These are phyloP conservation scores for Cucurbita ficifolia DNA, from an alignment of 306 rosid species.

Conservation along the genomic window DNA sequence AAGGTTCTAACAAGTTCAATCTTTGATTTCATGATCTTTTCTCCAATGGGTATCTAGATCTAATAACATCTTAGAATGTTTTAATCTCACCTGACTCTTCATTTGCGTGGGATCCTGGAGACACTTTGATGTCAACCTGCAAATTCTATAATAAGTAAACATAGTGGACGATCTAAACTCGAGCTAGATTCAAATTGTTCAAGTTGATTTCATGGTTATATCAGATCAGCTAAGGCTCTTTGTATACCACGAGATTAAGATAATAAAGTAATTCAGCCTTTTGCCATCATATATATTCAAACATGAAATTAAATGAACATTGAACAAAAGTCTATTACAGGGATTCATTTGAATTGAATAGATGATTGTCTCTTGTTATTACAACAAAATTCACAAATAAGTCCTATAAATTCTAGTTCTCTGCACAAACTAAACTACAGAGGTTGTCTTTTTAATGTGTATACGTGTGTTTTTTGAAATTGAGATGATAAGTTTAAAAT, in stretches of 20 bases:
- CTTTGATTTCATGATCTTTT: not conserved
- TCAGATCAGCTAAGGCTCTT: not conserved
- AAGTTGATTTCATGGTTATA: not conserved
- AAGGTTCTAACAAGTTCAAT: not conserved
- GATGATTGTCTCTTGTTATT: not conserved
- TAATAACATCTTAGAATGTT: not conserved
- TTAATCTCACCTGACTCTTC: slow-evolving; percentile 67
- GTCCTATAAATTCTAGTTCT: not conserved
- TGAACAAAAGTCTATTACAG: not conserved
- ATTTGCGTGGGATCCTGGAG: slow-evolving; percentile 88
- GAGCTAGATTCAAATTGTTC: not conserved
- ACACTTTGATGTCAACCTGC: slow-evolving; percentile 94
- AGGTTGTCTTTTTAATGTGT: not conserved
- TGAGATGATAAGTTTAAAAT: not conserved
- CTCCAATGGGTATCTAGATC: not conserved
- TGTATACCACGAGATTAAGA: not conserved
- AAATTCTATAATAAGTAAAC: not conserved
- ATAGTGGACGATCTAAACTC: not conserved
- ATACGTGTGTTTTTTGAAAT: not conserved
- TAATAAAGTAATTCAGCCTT: not conserved
- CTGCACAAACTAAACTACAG: not conserved
- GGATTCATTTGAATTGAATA: not conserved
- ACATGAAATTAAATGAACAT: not conserved
- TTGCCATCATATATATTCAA: not conserved
- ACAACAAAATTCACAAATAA: too few relatives aligned